Evolutionary conservation across 2,329 filamentous ascomycete species (phyloP).

Genomic region (Aureobasidium sp.): DNA sequence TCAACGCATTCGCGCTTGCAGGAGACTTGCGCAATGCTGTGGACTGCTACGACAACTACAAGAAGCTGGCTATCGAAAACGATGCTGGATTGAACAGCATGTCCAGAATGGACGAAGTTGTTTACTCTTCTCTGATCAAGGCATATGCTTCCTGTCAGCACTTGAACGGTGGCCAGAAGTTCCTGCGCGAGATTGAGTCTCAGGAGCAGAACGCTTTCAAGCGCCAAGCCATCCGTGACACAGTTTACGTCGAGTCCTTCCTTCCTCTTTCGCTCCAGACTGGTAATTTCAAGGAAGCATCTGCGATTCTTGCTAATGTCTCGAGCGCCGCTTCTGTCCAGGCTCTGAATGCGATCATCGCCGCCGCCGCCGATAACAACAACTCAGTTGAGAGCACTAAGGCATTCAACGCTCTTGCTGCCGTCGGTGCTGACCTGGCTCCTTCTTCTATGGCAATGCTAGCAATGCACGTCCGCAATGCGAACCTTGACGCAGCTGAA

Average conservation of each 20-base stretch:
- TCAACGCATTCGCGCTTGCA: slow-evolving; percentile 76
- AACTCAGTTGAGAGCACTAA: slow-evolving; percentile 59
- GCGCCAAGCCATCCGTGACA: slow-evolving; percentile 57
- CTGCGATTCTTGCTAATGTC: slow-evolving; percentile 59
- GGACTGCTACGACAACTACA: slow-evolving; percentile 94
- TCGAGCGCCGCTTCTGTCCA: slow-evolving; percentile 49
- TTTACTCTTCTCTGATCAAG: slow-evolving; percentile 87
- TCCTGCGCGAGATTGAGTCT: slow-evolving; percentile 64
- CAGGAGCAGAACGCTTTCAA: slow-evolving; percentile 26
- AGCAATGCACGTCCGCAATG: slow-evolving; percentile 75
- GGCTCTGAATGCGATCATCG: slow-evolving; percentile 65
- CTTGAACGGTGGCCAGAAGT: slow-evolving; percentile 71
- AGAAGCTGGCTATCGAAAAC: slow-evolving; percentile 73
- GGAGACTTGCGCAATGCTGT: slow-evolving; percentile 82
- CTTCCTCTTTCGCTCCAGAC: slow-evolving; percentile 67
- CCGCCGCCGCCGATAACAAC: slow-evolving; percentile 70
- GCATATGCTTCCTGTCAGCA: slow-evolving; percentile 80
- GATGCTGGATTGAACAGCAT: slow-evolving; percentile 63
- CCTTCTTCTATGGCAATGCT: slow-evolving; percentile 69
- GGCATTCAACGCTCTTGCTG: slow-evolving; percentile 42
- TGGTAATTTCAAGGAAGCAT: slow-evolving; percentile 63
- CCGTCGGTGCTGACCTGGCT: slow-evolving; percentile 38
- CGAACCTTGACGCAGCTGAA: slow-evolving; percentile 67
- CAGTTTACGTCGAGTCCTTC: slow-evolving; percentile 65
- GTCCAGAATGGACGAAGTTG: slow-evolving; percentile 67